phyloP scores from a whole-genome alignment of 345 rosid species.

The Psidium guajava region DNA sequence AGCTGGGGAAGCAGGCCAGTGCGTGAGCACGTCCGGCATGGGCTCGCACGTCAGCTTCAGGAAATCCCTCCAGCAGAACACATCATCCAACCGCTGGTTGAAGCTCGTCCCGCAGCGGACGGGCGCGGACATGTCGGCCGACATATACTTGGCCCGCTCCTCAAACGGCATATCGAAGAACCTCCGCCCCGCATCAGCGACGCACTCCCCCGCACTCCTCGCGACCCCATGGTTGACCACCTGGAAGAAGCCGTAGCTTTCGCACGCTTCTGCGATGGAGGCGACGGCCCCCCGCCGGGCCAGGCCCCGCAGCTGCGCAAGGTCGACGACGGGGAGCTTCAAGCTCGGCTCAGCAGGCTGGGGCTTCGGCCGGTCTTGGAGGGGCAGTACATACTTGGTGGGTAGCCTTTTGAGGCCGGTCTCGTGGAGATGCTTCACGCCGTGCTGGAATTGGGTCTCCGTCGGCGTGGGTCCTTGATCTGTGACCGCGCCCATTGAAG shows the following conservation, averaged over 20 bases:
- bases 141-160: slow-evolving; percentile 78
- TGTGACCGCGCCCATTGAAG: neutral
- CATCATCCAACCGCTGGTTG: slow-evolving; percentile 68
- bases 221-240: slow-evolving; percentile 70
- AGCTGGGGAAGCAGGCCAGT: slow-evolving; percentile 79
- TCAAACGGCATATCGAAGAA: slow-evolving; percentile 63
- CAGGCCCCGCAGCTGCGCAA: slow-evolving; percentile 45
- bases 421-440: slow-evolving; percentile 66
- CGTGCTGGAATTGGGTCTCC: slow-evolving; percentile 6
- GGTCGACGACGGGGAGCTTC: slow-evolving; percentile 59
- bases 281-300: slow-evolving; percentile 31
- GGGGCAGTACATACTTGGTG: slow-evolving; percentile 50
- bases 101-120: slow-evolving; percentile 91
- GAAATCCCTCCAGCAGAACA: slow-evolving; percentile 90
- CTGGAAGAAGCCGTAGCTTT: slow-evolving; percentile 77
- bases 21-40: slow-evolving; percentile 37
- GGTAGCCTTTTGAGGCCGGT: slow-evolving; percentile 53
- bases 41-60: slow-evolving; percentile 67
- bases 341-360: slow-evolving; percentile 2
- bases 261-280: slow-evolving; percentile 51
- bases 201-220: slow-evolving; percentile 28
- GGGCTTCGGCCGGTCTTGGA: slow-evolving; percentile 33
- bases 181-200: slow-evolving; percentile 49
- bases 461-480: neutral
- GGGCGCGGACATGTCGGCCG: slow-evolving; percentile 50